Evolutionary conservation across 306 rosid genomes (phyloP).

Genomic region (Quillaja saponaria): DNA sequence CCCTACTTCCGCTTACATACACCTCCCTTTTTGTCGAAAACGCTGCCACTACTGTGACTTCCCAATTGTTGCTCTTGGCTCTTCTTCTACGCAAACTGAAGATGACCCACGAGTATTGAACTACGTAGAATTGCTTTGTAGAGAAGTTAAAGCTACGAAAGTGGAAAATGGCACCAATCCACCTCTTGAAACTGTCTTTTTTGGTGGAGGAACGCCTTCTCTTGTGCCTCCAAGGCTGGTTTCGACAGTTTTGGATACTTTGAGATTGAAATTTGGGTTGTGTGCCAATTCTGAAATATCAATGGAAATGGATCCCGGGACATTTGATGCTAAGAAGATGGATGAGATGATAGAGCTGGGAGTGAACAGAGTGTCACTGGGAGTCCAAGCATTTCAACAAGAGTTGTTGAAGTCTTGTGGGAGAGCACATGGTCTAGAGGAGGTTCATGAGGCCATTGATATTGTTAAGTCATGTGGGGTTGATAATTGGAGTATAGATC

Average conservation of each 20-base stretch:
- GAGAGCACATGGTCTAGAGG: constrained; percentile 79
- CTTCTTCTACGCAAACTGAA: constrained; percentile 45
- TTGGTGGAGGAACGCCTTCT: constrained; percentile 94
- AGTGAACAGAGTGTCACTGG: constrained; percentile 86
- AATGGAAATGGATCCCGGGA: constrained; percentile 97
- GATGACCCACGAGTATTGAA: constrained; percentile 72
- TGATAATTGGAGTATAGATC: constrained; percentile 90
- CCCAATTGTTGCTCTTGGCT: constrained; percentile 89
- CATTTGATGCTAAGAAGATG: constrained; percentile 73
- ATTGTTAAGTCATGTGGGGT: constrained; percentile 67
- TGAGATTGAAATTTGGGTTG: constrained; percentile 63
- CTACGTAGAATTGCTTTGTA: constrained; percentile 63
- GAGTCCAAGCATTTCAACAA: constrained; percentile 94
- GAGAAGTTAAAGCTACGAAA: constrained; percentile 75
- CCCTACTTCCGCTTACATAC: constrained; percentile 82
- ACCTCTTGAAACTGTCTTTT: constrained; percentile 77
- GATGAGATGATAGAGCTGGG: constrained; percentile 58
- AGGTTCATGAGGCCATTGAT: constrained; percentile 75
- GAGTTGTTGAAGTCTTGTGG: constrained; percentile 78
- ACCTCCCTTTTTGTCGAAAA: constrained; percentile 94
- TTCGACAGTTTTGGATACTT: constrained; percentile 48
- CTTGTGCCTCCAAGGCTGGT: constrained; percentile 81
- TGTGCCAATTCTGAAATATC: constrained; percentile 64
- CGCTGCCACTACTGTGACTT: constrained; percentile 98
- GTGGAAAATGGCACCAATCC: constrained; percentile 21